Percentiles rank a stretch among this genome's conserved stretches.
Evolutionary conservation across 2,329 filamentous ascomycete genomes (phyloP).

Genomic region (Fonsecaea monophora): DNA sequence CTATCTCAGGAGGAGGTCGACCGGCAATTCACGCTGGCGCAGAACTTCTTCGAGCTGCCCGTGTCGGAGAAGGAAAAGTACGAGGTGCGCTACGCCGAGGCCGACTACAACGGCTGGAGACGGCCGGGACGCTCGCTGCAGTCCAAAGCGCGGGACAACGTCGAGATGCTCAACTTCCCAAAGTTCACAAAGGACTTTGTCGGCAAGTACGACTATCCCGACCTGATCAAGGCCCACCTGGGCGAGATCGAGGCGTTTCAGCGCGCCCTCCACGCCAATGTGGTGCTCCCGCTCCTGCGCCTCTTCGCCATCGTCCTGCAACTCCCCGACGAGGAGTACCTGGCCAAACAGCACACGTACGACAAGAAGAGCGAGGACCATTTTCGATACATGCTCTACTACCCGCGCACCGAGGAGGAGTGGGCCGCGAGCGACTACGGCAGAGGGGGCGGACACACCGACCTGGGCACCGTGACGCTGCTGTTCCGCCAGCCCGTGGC

Average conservation of each 20-base stretch:
- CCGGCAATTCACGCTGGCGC: conserved; percentile 65
- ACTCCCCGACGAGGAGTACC: conserved; percentile 63
- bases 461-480: conserved; percentile 62
- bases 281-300: conserved; percentile 61
- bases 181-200: conserved; percentile 60
- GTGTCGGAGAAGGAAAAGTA: conserved; percentile 66
- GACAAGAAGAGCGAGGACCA: conserved; percentile 64
- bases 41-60: conserved; percentile 62
- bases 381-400: conserved; percentile 66
- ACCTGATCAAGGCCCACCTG: conserved; percentile 56
- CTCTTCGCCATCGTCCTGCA: conserved; percentile 67
- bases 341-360: conserved; percentile 64
- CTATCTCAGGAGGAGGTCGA: conserved; percentile 64
- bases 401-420: conserved; percentile 56
- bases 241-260: conserved; percentile 64
- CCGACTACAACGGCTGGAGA: conserved; percentile 63
- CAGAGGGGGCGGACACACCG: conserved; percentile 60
- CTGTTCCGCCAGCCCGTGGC: conserved; percentile 65
- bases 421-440: conserved; percentile 53
- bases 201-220: conserved; percentile 51
- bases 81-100: conserved; percentile 56
- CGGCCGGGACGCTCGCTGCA: conserved; percentile 50
- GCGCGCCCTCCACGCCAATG: conserved; percentile 59
- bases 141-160: conserved; percentile 54
- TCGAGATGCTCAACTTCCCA: conserved; percentile 66